Percentiles rank a stretch among this genome's conserved stretches.
Evolutionary conservation across 148 eudicot species (phyloP).

Genomic region (Arbutus unedo): DNA sequence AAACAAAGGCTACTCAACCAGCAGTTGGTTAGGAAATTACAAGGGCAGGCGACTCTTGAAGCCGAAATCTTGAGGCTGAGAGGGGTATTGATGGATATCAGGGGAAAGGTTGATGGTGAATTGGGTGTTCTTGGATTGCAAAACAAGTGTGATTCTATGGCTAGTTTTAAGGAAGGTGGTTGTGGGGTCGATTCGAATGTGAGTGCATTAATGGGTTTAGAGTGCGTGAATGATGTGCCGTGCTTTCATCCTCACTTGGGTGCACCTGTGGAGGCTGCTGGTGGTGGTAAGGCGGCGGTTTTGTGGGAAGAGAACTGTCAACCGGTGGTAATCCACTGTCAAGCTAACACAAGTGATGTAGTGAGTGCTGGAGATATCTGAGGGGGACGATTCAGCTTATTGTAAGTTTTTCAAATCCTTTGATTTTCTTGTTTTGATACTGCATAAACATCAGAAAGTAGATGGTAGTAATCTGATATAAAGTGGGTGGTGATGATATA

Average conservation of each 20-base stretch:
- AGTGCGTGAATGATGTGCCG: slow-evolving; percentile 17
- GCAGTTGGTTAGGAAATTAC: slow-evolving; percentile 40
- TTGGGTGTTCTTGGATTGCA: slow-evolving; percentile 31
- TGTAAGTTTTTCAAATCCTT: slow-evolving; percentile 14
- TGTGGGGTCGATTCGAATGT: slow-evolving; percentile 27
- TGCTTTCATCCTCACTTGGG: slow-evolving; percentile 17
- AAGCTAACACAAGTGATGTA: slow-evolving; percentile 11
- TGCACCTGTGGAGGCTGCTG: not conserved
- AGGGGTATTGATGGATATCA: slow-evolving; percentile 35
- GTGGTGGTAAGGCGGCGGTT: slow-evolving; percentile 12
- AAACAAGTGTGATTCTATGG: slow-evolving; percentile 27
- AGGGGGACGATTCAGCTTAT: not conserved
- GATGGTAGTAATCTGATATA: not conserved
- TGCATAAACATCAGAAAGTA: not conserved
- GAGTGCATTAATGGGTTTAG: slow-evolving; percentile 13
- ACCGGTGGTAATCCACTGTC: slow-evolving; percentile 24
- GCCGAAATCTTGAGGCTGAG: slow-evolving; percentile 50
- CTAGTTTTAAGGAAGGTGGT: slow-evolving; percentile 31
- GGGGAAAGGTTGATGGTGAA: slow-evolving; percentile 46
- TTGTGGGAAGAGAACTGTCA: slow-evolving; percentile 27
- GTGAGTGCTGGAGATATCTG: slow-evolving; percentile 17
- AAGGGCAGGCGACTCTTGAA: slow-evolving; percentile 45
- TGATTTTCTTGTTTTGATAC: not conserved
- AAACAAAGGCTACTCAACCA: slow-evolving; percentile 47
- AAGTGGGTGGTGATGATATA: not conserved